Conservation (phyloP, 495 filamentous ascomycete genomes). For the Ramalina peruviana region DNA sequence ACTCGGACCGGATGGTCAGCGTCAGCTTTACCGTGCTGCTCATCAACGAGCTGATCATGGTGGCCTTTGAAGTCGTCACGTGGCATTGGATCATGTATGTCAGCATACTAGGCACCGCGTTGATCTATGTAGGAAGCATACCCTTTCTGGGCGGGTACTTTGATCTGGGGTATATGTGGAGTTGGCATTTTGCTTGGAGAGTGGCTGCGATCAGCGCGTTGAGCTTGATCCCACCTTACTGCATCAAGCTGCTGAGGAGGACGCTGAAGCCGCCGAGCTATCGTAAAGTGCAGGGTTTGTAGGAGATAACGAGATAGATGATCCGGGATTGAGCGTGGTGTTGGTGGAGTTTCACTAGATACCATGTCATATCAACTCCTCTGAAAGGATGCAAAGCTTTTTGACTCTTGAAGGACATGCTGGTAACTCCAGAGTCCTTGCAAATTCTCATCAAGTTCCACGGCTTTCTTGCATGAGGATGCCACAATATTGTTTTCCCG, state of each 20-base stretch:
- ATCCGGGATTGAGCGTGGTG: constrained; percentile 1
- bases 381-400: too few species aligned
- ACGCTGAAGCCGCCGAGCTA: constrained; percentile 87
- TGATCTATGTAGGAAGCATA: constrained; percentile 66
- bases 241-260: constrained; percentile 66
- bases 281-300: constrained; percentile 73
- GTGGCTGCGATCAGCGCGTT: constrained; percentile 66
- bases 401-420: too few species aligned
- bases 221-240: constrained; percentile 73
- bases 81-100: constrained; percentile 94
- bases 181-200: constrained; percentile 75
- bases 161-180: constrained; percentile 68
- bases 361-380: too few species aligned
- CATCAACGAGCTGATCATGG: constrained; percentile 93
- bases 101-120: constrained; percentile 62
- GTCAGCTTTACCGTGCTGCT: constrained; percentile 87
- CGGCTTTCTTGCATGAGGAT: too few species aligned
- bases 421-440: too few species aligned
- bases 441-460: too few species aligned
- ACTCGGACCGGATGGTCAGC: constrained; percentile 61
- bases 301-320: neutral
- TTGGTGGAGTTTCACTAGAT: neutral
- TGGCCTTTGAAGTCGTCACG: constrained; percentile 86
- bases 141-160: constrained; percentile 87
- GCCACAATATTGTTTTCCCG: too few species aligned